Percentiles rank a stretch among this genome's conserved stretches.
phyloP scores from a whole-genome alignment of 1,284 basidiomycete genomes.

The Vanrija humicola region DNA sequence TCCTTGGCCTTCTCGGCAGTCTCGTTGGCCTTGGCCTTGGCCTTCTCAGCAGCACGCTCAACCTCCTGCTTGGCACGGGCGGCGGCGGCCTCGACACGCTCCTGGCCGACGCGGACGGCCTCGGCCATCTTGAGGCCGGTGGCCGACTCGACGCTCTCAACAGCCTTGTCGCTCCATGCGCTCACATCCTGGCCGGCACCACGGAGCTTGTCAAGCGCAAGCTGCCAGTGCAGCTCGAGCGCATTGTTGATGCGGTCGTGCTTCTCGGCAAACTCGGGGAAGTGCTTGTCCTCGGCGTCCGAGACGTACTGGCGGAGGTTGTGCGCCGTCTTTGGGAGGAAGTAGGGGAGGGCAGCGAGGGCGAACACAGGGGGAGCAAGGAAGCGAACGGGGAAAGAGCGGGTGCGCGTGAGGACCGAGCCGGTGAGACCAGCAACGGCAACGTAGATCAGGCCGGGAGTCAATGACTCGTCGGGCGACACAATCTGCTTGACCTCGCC shows the following conservation, averaged over 20 bases:
- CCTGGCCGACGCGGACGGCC: conserved; percentile 54
- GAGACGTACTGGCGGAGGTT: conserved; percentile 66
- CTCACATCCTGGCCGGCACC: conserved; percentile 44
- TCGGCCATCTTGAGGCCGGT: conserved; percentile 70
- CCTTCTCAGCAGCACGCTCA: conserved; percentile 4
- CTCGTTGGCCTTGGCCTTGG: neutral
- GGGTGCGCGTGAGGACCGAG: conserved; percentile 75
- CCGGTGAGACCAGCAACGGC: conserved; percentile 82
- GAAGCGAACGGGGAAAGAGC: conserved; percentile 62
- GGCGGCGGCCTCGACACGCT: conserved; percentile 21
- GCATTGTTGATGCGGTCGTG: conserved; percentile 66
- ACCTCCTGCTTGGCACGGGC: neutral
- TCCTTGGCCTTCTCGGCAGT: conserved; percentile 3
- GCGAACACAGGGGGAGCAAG: conserved; percentile 68
- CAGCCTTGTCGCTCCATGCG: conserved; percentile 51
- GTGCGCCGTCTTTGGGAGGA: conserved; percentile 70
- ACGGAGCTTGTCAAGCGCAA: conserved; percentile 52
- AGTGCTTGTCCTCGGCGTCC: conserved; percentile 65
- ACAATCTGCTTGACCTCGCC: conserved; percentile 76
- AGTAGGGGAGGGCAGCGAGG: conserved; percentile 64
- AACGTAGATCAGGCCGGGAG: conserved; percentile 79
- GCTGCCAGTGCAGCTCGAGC: conserved; percentile 58
- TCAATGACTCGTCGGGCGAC: conserved; percentile 72
- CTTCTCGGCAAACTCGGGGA: conserved; percentile 63
- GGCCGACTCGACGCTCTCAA: conserved; percentile 61